Base-by-base conservation (phyloP, 73 alveolate species). In the Paraurostyla sp. region DNA sequence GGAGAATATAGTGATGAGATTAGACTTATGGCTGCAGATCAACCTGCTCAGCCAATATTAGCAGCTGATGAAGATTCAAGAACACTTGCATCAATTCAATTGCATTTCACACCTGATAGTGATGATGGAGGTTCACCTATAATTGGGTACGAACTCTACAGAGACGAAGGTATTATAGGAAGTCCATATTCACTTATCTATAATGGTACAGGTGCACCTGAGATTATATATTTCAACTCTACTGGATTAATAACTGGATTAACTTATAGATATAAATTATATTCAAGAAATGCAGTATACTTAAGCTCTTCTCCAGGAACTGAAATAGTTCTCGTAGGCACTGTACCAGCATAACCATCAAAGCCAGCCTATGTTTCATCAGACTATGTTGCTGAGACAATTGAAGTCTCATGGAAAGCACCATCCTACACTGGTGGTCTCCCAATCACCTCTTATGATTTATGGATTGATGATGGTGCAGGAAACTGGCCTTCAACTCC, bases 391-490 rank as follows among this genome's bases (percentile, higher is more conserved):
- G 81, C 22, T 40, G 23, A 33, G 23, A 11, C 25, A 18, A 90
- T 90, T 23, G 33, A n/a, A n/a, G 78, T 90, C 2, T 30, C 76
- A 7, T 90, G 92, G 92, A 42, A 2, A 20, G 89, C 83, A 40
- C 76, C 83, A 3, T 23, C 33, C 20, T n/a, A 35, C 33, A 46
- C 15, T 16, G 87, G 89, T 0, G 95, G 95, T 9, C 46, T 62
- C 30, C 87, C 76, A 16, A 36, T 90, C 25, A 43, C 36, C 2
- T 42, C 29, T 51, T 90, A 90, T 36, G 30, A 33, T 6, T 59
- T 90, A 0, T 90, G 90, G 89, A 65, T 90, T 40, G 95, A 90
- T 82, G 89, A 90, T 71, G 95, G 92, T 0, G 80, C 63, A 27
- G 95, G 95, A 6, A 59, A 18, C 46, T 90, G 71, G 54, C 76